Percentiles rank a stretch among this genome's conserved stretches.
phyloP scores from a whole-genome alignment of 2,329 filamentous ascomycete species.

The Colletotrichum chlorophyti region DNA sequence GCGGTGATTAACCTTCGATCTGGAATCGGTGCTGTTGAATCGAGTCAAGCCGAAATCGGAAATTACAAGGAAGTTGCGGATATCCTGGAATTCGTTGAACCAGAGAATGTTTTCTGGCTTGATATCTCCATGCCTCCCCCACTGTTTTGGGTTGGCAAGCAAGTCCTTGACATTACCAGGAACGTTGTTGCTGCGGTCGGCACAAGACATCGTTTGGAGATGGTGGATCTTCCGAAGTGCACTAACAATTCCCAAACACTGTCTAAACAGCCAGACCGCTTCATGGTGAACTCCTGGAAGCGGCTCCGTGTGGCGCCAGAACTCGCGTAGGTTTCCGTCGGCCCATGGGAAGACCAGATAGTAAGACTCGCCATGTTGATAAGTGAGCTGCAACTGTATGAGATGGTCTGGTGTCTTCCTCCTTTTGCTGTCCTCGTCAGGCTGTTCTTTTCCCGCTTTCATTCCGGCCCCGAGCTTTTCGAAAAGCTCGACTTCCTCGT shows the following conservation, averaged over 20 bases:
- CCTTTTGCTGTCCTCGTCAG: too few relatives aligned
- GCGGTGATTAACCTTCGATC: not conserved
- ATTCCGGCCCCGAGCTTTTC: not conserved
- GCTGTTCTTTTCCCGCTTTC: too few relatives aligned
- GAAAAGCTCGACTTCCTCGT: not conserved
- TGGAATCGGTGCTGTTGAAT: not conserved
- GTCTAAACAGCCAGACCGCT: not conserved
- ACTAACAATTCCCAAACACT: not conserved
- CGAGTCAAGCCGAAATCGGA: slow-evolving; percentile 3
- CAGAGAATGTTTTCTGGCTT: slow-evolving; percentile 30
- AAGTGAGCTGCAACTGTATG: not conserved
- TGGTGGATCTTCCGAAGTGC: not conserved
- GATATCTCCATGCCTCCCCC: slow-evolving; percentile 29
- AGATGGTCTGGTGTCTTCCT: not conserved
- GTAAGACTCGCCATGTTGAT: not conserved
- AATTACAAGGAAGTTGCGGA: not conserved
- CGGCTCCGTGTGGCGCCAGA: not conserved
- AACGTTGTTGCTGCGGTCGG: not conserved
- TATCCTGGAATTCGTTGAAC: not conserved
- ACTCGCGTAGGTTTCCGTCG: slow-evolving; percentile 7
- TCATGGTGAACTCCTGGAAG: not conserved
- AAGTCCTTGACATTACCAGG: not conserved
- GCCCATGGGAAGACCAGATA: slow-evolving; percentile 29
- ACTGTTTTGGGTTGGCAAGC: not conserved
- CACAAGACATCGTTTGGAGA: not conserved